phyloP scores from a whole-genome alignment of 208 protist genomes.

The Trypanosomatidae sp. region DNA sequence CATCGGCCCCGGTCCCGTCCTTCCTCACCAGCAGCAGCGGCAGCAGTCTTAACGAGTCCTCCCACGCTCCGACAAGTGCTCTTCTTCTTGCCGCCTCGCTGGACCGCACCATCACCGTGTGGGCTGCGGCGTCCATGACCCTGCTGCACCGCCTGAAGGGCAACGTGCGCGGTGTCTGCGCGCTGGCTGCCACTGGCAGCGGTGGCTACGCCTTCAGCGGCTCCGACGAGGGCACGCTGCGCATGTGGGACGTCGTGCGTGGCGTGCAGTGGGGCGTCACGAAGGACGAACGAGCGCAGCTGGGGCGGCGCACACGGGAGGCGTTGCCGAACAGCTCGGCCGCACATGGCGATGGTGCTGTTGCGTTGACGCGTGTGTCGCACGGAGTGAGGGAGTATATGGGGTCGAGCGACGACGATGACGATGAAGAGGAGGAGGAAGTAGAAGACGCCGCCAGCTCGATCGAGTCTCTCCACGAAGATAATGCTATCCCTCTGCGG shows the following conservation, averaged over 20 bases:
- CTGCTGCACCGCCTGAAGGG: conserved; percentile 48
- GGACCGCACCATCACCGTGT: conserved; percentile 72
- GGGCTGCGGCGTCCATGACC: conserved; percentile 50
- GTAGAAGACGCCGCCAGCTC: too few species aligned
- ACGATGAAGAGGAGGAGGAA: too few species aligned
- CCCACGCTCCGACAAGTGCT: conserved; percentile 9
- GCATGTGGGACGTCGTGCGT: conserved; percentile 59
- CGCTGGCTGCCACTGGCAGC: conserved; percentile 38
- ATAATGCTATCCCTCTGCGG: too few species aligned
- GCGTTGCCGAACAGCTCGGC: too few species aligned
- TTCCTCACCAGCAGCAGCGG: neutral
- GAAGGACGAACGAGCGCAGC: conserved; percentile 23
- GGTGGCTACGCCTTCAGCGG: conserved; percentile 71
- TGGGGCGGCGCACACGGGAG: too few species aligned
- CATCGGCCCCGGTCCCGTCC: neutral
- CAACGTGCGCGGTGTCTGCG: conserved; percentile 37
- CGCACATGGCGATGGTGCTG: too few species aligned
- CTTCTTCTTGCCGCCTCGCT: conserved; percentile 58
- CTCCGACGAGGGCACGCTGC: conserved; percentile 60
- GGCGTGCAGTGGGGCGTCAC: conserved; percentile 39
- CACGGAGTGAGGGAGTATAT: too few species aligned
- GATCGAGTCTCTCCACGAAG: too few species aligned
- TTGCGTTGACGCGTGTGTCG: too few species aligned
- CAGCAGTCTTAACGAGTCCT: too few species aligned
- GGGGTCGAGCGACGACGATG: too few species aligned